A percentile compares a stretch with the other conserved stretches of the same genome.
phyloP scores from a whole-genome alignment of 495 filamentous ascomycete genomes.

The Hypoxylon intermedium region DNA sequence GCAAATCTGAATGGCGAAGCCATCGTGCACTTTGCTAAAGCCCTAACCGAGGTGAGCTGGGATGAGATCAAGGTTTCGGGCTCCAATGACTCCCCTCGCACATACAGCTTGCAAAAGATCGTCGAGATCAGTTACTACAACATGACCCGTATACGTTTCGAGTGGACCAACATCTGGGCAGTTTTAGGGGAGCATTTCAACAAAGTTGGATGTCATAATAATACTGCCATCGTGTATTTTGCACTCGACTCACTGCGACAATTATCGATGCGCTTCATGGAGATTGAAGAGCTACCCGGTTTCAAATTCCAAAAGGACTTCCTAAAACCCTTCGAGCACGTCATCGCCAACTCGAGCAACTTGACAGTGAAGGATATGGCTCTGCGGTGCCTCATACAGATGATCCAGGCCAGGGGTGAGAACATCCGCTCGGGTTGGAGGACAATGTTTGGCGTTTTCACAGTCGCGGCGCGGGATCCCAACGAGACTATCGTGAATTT shows the following conservation, averaged over 20 bases:
- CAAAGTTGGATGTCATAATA: conserved; percentile 92
- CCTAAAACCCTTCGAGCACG: conserved; percentile 95
- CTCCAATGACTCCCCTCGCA: conserved; percentile 90
- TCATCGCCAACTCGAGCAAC: conserved; percentile 89
- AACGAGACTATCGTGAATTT: conserved; percentile 96
- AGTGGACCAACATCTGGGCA: conserved; percentile 97
- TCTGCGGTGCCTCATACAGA: conserved; percentile 94
- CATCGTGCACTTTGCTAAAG: conserved; percentile 96
- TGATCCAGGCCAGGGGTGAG: conserved; percentile 95
- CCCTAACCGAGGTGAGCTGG: conserved; percentile 96
- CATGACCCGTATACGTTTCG: conserved; percentile 96
- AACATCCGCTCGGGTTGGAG: conserved; percentile 98
- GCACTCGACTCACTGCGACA: conserved; percentile 93
- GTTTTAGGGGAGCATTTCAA: conserved; percentile 98
- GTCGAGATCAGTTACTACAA: conserved; percentile 99
- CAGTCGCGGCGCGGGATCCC: conserved; percentile 88
- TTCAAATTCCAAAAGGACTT: conserved; percentile 99
- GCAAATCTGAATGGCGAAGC: conserved; percentile 92
- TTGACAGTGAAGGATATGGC: conserved; percentile 98
- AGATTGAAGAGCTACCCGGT: conserved; percentile 94
- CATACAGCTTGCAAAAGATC: conserved; percentile 95
- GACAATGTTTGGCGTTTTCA: conserved; percentile 99
- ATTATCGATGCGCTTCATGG: conserved; percentile 97
- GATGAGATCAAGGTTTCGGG: conserved; percentile 98
- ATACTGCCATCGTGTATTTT: conserved; percentile 95